Conservation (phyloP, 2,329 filamentous ascomycete species). For the Fusarium fujikuroi region DNA sequence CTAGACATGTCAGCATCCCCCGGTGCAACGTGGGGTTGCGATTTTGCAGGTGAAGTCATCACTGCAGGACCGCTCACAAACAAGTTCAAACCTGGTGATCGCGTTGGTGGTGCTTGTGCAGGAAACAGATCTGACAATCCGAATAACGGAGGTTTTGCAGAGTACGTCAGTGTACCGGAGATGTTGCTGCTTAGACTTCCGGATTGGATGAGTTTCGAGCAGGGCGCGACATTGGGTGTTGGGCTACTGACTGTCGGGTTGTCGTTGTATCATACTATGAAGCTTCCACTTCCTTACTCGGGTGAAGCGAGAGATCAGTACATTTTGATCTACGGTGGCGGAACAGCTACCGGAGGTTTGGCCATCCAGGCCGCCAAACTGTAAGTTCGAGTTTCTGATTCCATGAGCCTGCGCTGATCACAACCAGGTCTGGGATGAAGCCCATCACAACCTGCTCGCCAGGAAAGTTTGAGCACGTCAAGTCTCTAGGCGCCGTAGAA, state of each 20-base stretch:
- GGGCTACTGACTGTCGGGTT: not conserved
- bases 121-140: not conserved
- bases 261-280: not conserved
- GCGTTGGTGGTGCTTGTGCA: not conserved
- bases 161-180: constrained; percentile 9
- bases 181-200: constrained; percentile 6
- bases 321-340: not conserved
- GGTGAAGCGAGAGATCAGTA: not conserved
- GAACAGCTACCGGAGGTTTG: constrained; percentile 1
- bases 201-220: constrained; percentile 14
- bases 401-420: not conserved
- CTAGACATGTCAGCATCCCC: constrained; percentile 32
- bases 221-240: constrained; percentile 19
- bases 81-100: not conserved
- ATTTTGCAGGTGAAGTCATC: constrained; percentile 32
- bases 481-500: not conserved
- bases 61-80: not conserved
- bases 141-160: not conserved
- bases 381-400: not conserved
- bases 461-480: constrained; percentile 11
- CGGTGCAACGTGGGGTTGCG: constrained; percentile 32
- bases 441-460: constrained; percentile 2
- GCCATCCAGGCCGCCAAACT: not conserved
- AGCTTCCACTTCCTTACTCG: not conserved
- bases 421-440: not conserved